These are phyloP conservation scores for Barnettozyma sp. DNA, from an alignment of 805 yeast genomes.

Conservation along the genomic window DNA sequence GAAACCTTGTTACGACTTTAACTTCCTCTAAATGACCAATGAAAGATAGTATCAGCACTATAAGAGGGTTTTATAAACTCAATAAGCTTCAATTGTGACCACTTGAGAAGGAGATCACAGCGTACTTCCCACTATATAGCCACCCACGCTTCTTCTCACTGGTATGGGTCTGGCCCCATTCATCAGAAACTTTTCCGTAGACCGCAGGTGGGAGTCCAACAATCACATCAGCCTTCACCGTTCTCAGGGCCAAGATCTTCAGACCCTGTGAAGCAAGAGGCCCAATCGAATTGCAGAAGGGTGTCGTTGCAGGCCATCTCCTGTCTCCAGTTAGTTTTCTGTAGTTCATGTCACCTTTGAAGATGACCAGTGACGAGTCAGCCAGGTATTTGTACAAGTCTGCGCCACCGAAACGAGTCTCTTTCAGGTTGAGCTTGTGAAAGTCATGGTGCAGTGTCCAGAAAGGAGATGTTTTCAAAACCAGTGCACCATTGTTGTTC, in stretches of 20 bases:
- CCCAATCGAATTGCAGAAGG: slow-evolving; percentile 66
- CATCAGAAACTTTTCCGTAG: slow-evolving; percentile 56
- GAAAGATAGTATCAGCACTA: too few species aligned
- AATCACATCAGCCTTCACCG: slow-evolving; percentile 93
- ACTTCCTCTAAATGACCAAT: too few species aligned
- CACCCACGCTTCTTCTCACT: slow-evolving; percentile 68
- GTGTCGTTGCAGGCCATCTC: slow-evolving; percentile 77
- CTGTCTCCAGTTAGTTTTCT: slow-evolving; percentile 90
- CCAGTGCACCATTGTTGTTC: slow-evolving; percentile 39
- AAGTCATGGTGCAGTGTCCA: slow-evolving; percentile 83
- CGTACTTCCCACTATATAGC: slow-evolving; percentile 90
- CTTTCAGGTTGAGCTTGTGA: slow-evolving; percentile 55
- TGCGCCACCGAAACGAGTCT: slow-evolving; percentile 50
- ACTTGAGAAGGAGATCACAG: slow-evolving; percentile 62
- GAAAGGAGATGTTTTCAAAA: slow-evolving; percentile 56
- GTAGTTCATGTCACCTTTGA: slow-evolving; percentile 95
- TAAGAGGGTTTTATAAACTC: too few species aligned
- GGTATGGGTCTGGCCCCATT: slow-evolving; percentile 54
- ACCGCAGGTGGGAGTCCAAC: slow-evolving; percentile 75
- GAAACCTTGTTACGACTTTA: too few species aligned
- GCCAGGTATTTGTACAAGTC: slow-evolving; percentile 54
- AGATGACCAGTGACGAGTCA: slow-evolving; percentile 63
- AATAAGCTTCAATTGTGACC: slow-evolving; percentile 27
- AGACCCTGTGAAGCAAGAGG: slow-evolving; percentile 57
- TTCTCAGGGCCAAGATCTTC: slow-evolving; percentile 70